A percentile compares a stretch with the other conserved stretches of the same genome.
phyloP scores from a whole-genome alignment of 768 basidiomycete species.

The Russula virescens region DNA sequence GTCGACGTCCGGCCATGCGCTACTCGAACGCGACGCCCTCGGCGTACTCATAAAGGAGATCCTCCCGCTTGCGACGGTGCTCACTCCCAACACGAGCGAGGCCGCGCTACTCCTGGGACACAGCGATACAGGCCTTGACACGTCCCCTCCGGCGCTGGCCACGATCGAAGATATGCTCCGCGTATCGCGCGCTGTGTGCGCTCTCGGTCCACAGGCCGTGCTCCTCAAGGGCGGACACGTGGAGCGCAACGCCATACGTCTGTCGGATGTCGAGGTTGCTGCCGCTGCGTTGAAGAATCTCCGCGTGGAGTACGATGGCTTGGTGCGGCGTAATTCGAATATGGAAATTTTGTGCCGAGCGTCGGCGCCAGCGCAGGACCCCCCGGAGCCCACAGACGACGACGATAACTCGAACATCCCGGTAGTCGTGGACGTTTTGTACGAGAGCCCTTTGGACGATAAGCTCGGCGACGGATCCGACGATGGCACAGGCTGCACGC shows the following conservation, averaged over 20 bases:
- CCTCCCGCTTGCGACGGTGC: slow-evolving; percentile 61
- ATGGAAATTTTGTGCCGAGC: slow-evolving; percentile 53
- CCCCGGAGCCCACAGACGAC: slow-evolving; percentile 12
- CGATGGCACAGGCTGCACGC: slow-evolving; percentile 26
- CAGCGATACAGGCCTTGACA: not conserved
- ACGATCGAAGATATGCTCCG: slow-evolving; percentile 55
- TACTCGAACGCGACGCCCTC: slow-evolving; percentile 65
- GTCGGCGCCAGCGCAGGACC: slow-evolving; percentile 13
- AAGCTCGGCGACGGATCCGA: slow-evolving; percentile 9
- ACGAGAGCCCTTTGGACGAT: slow-evolving; percentile 36
- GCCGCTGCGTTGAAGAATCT: not conserved
- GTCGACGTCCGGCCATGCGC: slow-evolving; percentile 79
- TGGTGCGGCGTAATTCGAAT: slow-evolving; percentile 43
- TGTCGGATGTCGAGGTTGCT: slow-evolving; percentile 38
- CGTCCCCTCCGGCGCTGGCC: slow-evolving; percentile 30
- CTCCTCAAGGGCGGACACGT: slow-evolving; percentile 87
- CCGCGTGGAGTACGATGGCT: not conserved
- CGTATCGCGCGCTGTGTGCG: slow-evolving; percentile 46
- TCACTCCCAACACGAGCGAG: slow-evolving; percentile 86
- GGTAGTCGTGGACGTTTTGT: slow-evolving; percentile 63
- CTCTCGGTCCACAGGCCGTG: slow-evolving; percentile 48
- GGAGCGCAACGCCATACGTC: slow-evolving; percentile 28
- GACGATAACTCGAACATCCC: not conserved
- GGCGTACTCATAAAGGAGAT: slow-evolving; percentile 52
- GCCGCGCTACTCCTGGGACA: slow-evolving; percentile 60